Conservation (phyloP, 306 rosid species). For the Cicer yamashitae region DNA sequence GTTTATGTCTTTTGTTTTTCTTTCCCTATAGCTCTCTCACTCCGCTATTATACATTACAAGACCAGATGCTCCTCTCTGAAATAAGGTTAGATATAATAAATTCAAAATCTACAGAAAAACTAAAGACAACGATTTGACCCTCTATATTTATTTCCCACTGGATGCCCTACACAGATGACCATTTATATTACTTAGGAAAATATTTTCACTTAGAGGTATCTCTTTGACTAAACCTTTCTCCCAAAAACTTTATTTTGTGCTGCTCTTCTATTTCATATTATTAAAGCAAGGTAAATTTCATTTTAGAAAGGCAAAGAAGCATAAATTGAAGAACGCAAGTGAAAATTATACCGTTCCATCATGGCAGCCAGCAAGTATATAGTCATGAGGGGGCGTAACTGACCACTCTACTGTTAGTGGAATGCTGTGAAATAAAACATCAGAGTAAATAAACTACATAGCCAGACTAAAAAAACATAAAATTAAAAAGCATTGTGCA, state of each 20-base stretch:
- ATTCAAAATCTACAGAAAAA: background rate
- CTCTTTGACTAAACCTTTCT: background rate
- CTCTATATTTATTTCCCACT: slow-evolving; percentile 4
- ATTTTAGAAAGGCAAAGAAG: slow-evolving; percentile 20
- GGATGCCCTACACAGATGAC: slow-evolving; percentile 3
- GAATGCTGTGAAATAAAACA: slow-evolving; percentile 68
- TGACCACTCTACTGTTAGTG: slow-evolving; percentile 94
- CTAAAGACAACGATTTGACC: background rate
- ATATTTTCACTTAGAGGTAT: background rate
- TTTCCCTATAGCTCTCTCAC: background rate
- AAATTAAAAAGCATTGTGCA: slow-evolving; percentile 16
- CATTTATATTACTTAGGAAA: background rate
- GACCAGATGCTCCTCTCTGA: background rate
- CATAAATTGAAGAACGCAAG: slow-evolving; percentile 31
- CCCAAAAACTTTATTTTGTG: background rate
- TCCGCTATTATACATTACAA: background rate
- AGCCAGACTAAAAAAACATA: slow-evolving; percentile 12
- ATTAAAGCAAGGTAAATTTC: slow-evolving; percentile 19
- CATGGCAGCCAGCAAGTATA: slow-evolving; percentile 91
- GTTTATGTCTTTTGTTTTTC: background rate
- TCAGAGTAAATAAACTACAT: slow-evolving; percentile 41
- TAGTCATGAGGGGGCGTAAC: slow-evolving; percentile 74
- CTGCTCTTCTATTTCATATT: slow-evolving; percentile 12
- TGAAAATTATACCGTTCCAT: slow-evolving; percentile 77
- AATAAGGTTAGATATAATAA: slow-evolving; percentile 1